phyloP scores from a whole-genome alignment of 2,329 filamentous ascomycete genomes.

The Didymella keratinophila region DNA sequence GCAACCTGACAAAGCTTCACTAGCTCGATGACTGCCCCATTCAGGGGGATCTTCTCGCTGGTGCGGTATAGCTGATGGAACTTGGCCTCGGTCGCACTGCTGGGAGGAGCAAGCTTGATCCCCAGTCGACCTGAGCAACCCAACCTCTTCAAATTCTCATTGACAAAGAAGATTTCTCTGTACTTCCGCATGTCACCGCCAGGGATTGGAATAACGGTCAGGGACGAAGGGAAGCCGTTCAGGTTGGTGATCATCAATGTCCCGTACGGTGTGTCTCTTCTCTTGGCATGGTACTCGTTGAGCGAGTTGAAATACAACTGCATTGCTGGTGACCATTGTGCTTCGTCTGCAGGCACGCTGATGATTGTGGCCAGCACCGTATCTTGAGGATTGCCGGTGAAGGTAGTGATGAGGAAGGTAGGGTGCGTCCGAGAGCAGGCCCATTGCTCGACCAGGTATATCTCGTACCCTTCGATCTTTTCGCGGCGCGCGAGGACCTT shows the following conservation, averaged over 20 bases:
- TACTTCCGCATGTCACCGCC: conserved; percentile 84
- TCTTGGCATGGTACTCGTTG: conserved; percentile 82
- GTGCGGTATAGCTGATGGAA: conserved; percentile 91
- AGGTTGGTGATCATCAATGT: conserved; percentile 94
- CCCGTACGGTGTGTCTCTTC: conserved; percentile 81
- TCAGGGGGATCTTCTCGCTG: conserved; percentile 80
- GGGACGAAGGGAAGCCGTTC: conserved; percentile 86
- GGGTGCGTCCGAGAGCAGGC: conserved; percentile 89
- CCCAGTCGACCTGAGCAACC: conserved; percentile 91
- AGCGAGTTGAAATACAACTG: conserved; percentile 87
- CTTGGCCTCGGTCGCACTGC: conserved; percentile 83
- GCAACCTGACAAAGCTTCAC: conserved; percentile 92
- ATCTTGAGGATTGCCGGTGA: conserved; percentile 85
- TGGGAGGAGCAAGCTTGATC: conserved; percentile 79
- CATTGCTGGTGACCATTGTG: conserved; percentile 78
- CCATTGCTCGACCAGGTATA: conserved; percentile 98
- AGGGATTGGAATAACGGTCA: conserved; percentile 91
- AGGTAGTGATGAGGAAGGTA: conserved; percentile 90
- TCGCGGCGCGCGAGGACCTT: conserved; percentile 75
- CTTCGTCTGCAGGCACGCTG: conserved; percentile 81
- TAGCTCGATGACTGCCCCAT: conserved; percentile 82
- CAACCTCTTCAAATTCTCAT: conserved; percentile 90
- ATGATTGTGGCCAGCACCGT: conserved; percentile 81
- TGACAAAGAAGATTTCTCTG: conserved; percentile 86
- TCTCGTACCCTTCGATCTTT: conserved; percentile 81